Evolutionary conservation across 2,329 filamentous ascomycete species (phyloP), one percentile per base, ranked within the genome.

Genomic region (Fusarium paranaense): DNA sequence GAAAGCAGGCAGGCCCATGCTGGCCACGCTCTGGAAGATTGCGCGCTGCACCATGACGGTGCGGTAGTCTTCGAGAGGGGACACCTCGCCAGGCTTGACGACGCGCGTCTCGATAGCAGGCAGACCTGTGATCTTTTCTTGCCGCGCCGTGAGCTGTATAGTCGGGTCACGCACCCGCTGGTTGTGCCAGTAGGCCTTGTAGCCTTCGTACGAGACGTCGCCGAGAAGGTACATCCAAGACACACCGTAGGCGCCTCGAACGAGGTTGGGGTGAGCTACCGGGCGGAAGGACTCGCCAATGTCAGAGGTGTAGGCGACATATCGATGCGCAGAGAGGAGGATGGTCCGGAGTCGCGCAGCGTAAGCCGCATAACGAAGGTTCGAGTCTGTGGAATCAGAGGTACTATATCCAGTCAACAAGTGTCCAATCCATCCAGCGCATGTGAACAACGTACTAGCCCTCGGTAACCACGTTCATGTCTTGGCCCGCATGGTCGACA

Each of bases 281-380:
- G 97, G 97, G 2, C 97, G 91, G 84, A 99, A 99, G 0, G 94
- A 97, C 83, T 99, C 97, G 81, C 97, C 97, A 73, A 99, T 96
- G 79, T 98, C 96, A 22, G 93, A 95, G 0, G 97, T 98, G 82
- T 99, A 99, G 66, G 97, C 97, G 58, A 99, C 95, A 80, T 99
- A 99, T 79, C 97, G 92, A 80, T 98, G 97, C 5, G 95, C 95
- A 18, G 94, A 95, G 76, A 95, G 87, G 79, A 99, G 91, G 75
- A 98, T 94, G 9, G 95, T 98, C 71, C 94, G 92, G 72, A 97
- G 86, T 58, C 97, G 92, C 69, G 92, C 91, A 57, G 95, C 94
- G 84, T 99, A 99, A 76, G 94, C 97, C 66, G 95, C 96, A 85
- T 98, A 99, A 79, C 97, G 93, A 79, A 97, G 86, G 76, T 91